phyloP scores from a whole-genome alignment of 2,329 filamentous ascomycete genomes.

The Metarhizium rileyi region DNA sequence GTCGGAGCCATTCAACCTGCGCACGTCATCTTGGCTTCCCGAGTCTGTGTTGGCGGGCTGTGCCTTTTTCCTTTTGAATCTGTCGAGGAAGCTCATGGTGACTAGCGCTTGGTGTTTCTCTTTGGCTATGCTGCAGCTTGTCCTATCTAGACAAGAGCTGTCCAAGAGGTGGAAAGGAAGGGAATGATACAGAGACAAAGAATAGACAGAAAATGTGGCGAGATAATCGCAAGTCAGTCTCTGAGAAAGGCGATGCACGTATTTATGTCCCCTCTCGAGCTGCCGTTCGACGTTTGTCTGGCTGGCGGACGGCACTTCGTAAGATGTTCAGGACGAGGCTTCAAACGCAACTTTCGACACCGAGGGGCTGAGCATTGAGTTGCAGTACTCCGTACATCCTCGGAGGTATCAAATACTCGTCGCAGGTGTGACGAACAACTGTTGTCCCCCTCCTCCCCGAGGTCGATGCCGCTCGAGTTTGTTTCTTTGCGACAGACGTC shows the following conservation, averaged over 20 bases:
- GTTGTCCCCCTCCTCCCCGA: too few relatives aligned
- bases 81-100: constrained; percentile 41
- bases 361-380: too few relatives aligned
- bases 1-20: constrained; percentile 41
- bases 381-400: too few relatives aligned
- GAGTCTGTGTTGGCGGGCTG: constrained; percentile 25
- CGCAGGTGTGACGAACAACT: not conserved
- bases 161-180: not conserved
- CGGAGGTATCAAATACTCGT: too few relatives aligned
- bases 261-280: too few relatives aligned
- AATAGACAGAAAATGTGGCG: not conserved
- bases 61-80: constrained; percentile 46
- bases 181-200: not conserved
- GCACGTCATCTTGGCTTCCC: constrained; percentile 27
- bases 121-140: not conserved
- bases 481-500: not conserved
- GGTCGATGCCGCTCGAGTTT: too few relatives aligned
- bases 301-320: too few relatives aligned
- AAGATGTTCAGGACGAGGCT: too few relatives aligned
- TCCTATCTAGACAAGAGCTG: too few relatives aligned
- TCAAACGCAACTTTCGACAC: too few relatives aligned
- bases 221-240: too few relatives aligned
- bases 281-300: not conserved
- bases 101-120: not conserved
- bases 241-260: too few relatives aligned